Conservation (phyloP, 345 rosid species). For the Kernera saxatilis region DNA sequence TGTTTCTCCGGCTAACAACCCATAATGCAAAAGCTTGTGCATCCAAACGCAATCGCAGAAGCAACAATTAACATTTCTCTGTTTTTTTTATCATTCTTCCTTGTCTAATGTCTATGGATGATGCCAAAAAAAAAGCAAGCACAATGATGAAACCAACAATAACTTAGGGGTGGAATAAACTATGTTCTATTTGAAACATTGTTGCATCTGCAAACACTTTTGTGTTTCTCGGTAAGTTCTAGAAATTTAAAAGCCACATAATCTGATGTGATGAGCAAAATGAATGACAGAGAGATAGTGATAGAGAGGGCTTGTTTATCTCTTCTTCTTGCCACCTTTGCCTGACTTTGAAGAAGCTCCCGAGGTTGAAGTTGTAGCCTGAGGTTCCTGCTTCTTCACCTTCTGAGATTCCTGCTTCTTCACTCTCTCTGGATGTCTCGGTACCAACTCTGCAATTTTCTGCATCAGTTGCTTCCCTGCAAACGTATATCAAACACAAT, state of each 20-base stretch:
- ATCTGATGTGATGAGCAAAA: slow-evolving; percentile 2
- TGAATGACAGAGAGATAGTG: background rate
- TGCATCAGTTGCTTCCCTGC: slow-evolving; percentile 88
- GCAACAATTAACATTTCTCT: background rate
- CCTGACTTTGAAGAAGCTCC: slow-evolving; percentile 51
- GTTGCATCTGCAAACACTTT: background rate
- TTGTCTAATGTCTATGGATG: background rate
- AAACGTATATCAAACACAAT: slow-evolving; percentile 8
- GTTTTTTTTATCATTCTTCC: background rate
- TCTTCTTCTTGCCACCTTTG: slow-evolving; percentile 81
- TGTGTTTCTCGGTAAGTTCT: background rate
- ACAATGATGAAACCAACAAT: background rate
- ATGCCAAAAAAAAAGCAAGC: background rate
- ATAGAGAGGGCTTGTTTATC: slow-evolving; percentile 31
- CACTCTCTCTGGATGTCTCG: slow-evolving; percentile 76
- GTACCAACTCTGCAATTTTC: slow-evolving; percentile 82
- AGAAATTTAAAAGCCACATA: background rate
- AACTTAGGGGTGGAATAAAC: background rate
- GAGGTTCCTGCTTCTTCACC: slow-evolving; percentile 70
- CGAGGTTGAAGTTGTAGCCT: slow-evolving; percentile 44
- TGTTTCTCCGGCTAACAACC: background rate
- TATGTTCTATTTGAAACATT: background rate
- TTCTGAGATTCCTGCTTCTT: slow-evolving; percentile 80
- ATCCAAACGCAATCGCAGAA: background rate
- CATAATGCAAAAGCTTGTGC: background rate